phyloP scores from a whole-genome alignment of 2,329 filamentous ascomycete genomes.

The Aspergillus glaucus region DNA sequence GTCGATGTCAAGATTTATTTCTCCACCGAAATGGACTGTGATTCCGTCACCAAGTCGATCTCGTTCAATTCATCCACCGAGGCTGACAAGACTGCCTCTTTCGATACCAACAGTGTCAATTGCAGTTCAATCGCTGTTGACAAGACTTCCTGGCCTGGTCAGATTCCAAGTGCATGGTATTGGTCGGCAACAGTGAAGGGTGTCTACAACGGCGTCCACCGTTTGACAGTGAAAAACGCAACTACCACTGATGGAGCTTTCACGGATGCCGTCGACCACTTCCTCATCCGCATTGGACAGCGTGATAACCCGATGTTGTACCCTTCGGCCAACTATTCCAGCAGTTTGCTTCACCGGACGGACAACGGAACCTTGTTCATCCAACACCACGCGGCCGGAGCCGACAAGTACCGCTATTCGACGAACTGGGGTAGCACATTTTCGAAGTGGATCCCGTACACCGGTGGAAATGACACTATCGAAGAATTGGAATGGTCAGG shows the following conservation, averaged over 20 bases:
- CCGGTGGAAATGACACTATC: conserved; percentile 46
- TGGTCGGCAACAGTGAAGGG: conserved; percentile 49
- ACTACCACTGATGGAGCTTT: conserved; percentile 36
- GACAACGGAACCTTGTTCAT: conserved; percentile 43
- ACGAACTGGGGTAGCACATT: conserved; percentile 56
- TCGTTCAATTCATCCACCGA: conserved; percentile 50
- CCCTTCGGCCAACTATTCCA: conserved; percentile 54
- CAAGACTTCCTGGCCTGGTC: conserved; percentile 40
- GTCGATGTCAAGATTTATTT: conserved; percentile 53
- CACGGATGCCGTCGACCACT: conserved; percentile 53
- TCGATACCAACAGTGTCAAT: conserved; percentile 41
- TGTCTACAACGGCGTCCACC: conserved; percentile 57
- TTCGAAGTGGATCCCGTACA: conserved; percentile 54
- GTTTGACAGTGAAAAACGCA: conserved; percentile 52
- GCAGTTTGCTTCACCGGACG: conserved; percentile 44
- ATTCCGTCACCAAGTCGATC: conserved; percentile 46
- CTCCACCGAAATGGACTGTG: conserved; percentile 56
- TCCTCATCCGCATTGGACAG: conserved; percentile 56
- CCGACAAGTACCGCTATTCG: conserved; percentile 57
- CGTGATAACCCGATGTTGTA: conserved; percentile 56
- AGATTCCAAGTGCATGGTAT: conserved; percentile 49
- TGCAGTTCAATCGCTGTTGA: conserved; percentile 40
- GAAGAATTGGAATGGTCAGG: conserved; percentile 51
- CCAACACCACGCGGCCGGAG: conserved; percentile 55
- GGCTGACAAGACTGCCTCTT: conserved; percentile 35